phyloP scores from a whole-genome alignment of 2,329 filamentous ascomycete species.

The Claviceps pazoutovae region DNA sequence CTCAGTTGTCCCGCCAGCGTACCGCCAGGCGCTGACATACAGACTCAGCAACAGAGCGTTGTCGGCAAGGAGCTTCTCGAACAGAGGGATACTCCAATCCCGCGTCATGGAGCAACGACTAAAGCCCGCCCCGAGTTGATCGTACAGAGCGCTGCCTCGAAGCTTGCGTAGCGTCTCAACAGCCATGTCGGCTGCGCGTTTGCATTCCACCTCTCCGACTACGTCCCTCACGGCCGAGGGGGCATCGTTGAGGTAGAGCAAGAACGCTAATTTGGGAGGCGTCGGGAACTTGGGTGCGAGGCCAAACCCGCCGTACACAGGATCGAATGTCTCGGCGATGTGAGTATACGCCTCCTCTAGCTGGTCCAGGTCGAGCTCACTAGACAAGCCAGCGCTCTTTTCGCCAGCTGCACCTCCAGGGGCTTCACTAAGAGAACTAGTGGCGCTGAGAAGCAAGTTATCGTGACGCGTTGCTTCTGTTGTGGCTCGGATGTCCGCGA shows the following conservation, averaged over 20 bases:
- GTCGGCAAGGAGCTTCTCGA: constrained; percentile 94
- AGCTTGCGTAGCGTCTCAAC: constrained; percentile 69
- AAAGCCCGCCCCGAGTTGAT: constrained; percentile 43
- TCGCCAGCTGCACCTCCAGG: constrained; percentile 9
- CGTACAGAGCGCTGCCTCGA: constrained; percentile 37
- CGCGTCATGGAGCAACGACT: constrained; percentile 73
- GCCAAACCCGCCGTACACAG: constrained; percentile 66
- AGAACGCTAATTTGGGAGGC: constrained; percentile 68
- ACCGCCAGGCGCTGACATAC: constrained; percentile 75
- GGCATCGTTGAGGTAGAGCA: constrained; percentile 61
- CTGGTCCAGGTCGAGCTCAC: constrained; percentile 75
- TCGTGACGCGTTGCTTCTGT: constrained; percentile 12
- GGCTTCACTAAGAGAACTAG: background rate
- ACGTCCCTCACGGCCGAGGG: constrained; percentile 65
- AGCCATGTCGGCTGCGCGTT: constrained; percentile 63
- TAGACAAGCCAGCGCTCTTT: constrained; percentile 28
- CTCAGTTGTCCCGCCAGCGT: constrained; percentile 34
- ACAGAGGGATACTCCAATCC: constrained; percentile 90
- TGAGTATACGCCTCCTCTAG: constrained; percentile 79
- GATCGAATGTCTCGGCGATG: constrained; percentile 69
- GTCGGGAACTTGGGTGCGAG: constrained; percentile 80
- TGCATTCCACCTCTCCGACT: constrained; percentile 70
- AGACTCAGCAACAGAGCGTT: constrained; percentile 74
- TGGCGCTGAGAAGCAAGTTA: constrained; percentile 7
- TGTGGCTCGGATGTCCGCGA: constrained; percentile 35